Conservation (phyloP, 2,329 filamentous ascomycete species). For the Monosporascus sp. region DNA sequence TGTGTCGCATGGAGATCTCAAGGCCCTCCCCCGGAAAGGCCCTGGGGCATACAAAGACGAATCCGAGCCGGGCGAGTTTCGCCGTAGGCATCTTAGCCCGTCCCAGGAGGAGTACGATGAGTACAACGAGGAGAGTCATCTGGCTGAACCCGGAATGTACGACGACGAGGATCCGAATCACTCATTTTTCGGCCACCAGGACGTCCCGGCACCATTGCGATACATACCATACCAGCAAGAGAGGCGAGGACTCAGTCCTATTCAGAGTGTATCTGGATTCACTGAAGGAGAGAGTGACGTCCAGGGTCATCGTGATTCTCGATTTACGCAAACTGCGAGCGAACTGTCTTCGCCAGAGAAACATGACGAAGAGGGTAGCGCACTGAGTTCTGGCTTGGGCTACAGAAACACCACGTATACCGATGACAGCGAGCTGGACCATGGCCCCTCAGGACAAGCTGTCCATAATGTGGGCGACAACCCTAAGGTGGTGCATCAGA, state of each 20-base stretch:
- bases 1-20: constrained; percentile 54
- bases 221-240: constrained; percentile 66
- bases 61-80: constrained; percentile 43
- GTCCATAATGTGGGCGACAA: constrained; percentile 68
- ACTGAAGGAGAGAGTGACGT: constrained; percentile 62
- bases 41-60: constrained; percentile 37
- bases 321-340: constrained; percentile 42
- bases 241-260: constrained; percentile 73
- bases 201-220: constrained; percentile 58
- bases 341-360: constrained; percentile 59
- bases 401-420: constrained; percentile 47
- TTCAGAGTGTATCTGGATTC: constrained; percentile 88
- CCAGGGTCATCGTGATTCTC: constrained; percentile 52
- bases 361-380: constrained; percentile 55
- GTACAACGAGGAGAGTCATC: constrained; percentile 38
- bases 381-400: constrained; percentile 50
- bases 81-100: constrained; percentile 34
- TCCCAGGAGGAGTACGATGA: constrained; percentile 33
- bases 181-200: constrained; percentile 53
- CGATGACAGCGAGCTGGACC: constrained; percentile 53
- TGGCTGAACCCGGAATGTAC: constrained; percentile 28
- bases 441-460: constrained; percentile 59
- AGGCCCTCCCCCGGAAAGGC: constrained; percentile 46
- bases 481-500: constrained; percentile 69
- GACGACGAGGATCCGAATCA: constrained; percentile 37